Percentiles rank a stretch among this genome's conserved stretches.
These are phyloP conservation scores for Akanthomyces dipterigenus DNA, from an alignment of 2,329 filamentous ascomycete genomes.

Conservation along the genomic window DNA sequence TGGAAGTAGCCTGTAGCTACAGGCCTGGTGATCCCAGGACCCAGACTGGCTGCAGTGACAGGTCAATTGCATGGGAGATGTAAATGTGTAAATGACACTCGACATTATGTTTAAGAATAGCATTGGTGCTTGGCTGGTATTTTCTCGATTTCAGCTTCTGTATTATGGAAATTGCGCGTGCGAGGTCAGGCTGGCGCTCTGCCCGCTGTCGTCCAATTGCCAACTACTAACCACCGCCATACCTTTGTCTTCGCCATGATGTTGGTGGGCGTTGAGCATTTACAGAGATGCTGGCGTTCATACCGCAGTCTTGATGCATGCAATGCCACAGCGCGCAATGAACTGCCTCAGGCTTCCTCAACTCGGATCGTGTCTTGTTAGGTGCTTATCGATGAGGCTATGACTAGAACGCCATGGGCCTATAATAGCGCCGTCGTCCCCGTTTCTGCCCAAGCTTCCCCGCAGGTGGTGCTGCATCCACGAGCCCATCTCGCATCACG, in stretches of 20 bases:
- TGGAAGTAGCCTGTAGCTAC: no score
- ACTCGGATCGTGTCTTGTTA: background rate
- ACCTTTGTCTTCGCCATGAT: background rate
- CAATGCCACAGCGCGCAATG: background rate
- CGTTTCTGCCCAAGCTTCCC: constrained; percentile 9
- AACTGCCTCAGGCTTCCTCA: background rate
- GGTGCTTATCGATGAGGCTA: background rate
- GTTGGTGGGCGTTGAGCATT: background rate
- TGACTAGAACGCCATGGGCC: background rate
- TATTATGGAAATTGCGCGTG: background rate
- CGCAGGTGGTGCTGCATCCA: background rate
- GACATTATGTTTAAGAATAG: background rate
- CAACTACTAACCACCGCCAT: background rate
- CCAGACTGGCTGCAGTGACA: background rate
- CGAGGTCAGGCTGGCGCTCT: background rate
- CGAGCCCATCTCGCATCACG: constrained; percentile 7
- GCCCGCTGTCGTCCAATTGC: background rate
- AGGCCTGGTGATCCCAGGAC: no score
- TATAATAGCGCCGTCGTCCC: background rate
- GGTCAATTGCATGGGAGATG: background rate
- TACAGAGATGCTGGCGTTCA: background rate
- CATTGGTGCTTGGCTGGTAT: background rate
- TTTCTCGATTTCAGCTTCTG: background rate
- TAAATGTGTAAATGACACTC: background rate
- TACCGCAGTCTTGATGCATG: background rate